Evolutionary conservation across 169 alveolate genomes (phyloP).

Genomic region (Plasmodium cynomolgi): DNA sequence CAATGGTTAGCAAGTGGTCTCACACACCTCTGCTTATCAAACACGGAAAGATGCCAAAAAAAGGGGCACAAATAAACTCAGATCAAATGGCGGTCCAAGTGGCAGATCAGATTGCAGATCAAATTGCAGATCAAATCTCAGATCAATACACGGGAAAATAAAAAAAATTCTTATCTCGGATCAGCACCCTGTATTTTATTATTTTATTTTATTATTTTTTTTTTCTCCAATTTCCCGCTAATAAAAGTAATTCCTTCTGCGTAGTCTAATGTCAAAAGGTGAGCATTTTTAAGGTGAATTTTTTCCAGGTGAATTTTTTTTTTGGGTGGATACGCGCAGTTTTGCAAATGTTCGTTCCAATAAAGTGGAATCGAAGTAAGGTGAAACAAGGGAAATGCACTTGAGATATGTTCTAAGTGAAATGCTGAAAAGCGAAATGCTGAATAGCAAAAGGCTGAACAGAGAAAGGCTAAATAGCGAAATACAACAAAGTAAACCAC

Average conservation of each 20-base stretch:
- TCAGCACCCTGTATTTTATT: not conserved
- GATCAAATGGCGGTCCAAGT: not conserved
- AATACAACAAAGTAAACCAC: not conserved
- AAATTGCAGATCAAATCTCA: not conserved
- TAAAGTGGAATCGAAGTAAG: not conserved
- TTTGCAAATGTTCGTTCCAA: not conserved
- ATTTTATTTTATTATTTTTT: not conserved
- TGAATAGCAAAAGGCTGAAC: not conserved
- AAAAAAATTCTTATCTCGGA: constrained; percentile 18
- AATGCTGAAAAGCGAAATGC: not conserved
- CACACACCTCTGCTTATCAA: not conserved
- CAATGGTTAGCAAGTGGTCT: not conserved
- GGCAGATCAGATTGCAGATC: not conserved
- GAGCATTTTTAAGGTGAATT: not conserved
- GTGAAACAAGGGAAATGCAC: not conserved
- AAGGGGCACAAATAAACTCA: not conserved
- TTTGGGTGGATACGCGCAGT: not conserved
- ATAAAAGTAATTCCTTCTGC: not conserved
- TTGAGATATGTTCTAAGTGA: not conserved
- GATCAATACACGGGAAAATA: not conserved
- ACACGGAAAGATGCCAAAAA: not conserved
- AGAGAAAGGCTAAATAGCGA: not conserved
- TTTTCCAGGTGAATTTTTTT: not conserved
- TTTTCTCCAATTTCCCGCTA: not conserved
- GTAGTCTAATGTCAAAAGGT: constrained; percentile 1